Evolutionary conservation across 768 basidiomycete genomes (phyloP).

Genomic region (Pleurotus cornucopiae): DNA sequence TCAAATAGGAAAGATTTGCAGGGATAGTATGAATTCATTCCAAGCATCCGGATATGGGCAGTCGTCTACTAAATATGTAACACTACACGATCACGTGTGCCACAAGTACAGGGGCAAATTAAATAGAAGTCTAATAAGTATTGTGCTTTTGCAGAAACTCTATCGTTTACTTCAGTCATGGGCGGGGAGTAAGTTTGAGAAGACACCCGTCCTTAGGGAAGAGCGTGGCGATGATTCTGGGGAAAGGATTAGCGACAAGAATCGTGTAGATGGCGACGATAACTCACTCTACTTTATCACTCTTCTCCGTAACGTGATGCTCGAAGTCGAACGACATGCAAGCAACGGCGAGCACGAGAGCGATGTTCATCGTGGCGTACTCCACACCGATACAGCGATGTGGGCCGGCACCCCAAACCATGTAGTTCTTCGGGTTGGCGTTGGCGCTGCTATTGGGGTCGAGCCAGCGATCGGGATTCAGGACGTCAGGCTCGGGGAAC

Average conservation of each 20-base stretch:
- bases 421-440: conserved; percentile 87
- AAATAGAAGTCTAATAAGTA: background rate
- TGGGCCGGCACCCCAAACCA: conserved; percentile 92
- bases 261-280: background rate
- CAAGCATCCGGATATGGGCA: background rate
- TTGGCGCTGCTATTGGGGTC: conserved; percentile 76
- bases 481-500: conserved; percentile 81
- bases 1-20: background rate
- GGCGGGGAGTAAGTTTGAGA: conserved; percentile 71
- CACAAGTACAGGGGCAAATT: background rate
- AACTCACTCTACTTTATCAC: conserved; percentile 78
- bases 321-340: conserved; percentile 79
- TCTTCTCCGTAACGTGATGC: conserved; percentile 76
- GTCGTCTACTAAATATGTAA: background rate
- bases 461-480: conserved; percentile 91
- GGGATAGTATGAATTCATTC: too few species aligned
- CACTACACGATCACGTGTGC: conserved; percentile 3
- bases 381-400: conserved; percentile 91
- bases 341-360: conserved; percentile 80
- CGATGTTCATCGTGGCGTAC: conserved; percentile 91
- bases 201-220: conserved; percentile 94
- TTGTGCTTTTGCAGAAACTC: too few species aligned
- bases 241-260: conserved; percentile 5
- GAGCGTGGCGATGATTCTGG: conserved; percentile 88
- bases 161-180: conserved; percentile 9